Conservation (phyloP, 306 rosid species). For the Erythrophleum fordii region DNA sequence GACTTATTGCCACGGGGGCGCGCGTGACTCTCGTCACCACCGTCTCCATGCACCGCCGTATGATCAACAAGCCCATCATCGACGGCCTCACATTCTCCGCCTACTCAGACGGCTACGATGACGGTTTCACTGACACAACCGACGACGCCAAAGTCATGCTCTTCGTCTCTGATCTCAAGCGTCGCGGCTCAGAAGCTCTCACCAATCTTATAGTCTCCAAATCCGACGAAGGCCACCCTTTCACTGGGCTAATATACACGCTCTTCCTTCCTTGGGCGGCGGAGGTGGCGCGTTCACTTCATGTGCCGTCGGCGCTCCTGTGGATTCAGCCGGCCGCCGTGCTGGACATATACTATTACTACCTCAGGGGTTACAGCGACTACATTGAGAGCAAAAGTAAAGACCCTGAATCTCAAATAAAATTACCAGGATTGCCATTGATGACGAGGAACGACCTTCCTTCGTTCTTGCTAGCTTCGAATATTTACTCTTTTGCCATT, state of each 20-base stretch:
- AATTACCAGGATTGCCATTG: conserved; percentile 17
- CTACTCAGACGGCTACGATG: conserved; percentile 42
- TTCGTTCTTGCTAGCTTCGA: neutral
- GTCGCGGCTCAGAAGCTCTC: conserved; percentile 24
- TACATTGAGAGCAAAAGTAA: neutral
- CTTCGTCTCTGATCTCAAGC: conserved; percentile 17
- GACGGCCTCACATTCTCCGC: neutral
- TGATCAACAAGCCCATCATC: neutral
- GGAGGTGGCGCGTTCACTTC: conserved; percentile 16
- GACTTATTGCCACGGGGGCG: conserved; percentile 11
- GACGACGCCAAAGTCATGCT: neutral
- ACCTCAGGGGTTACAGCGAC: conserved; percentile 20
- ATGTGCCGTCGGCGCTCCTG: conserved; percentile 12
- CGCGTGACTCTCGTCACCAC: conserved; percentile 34
- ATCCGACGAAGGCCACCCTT: conserved; percentile 28
- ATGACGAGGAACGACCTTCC: conserved; percentile 7
- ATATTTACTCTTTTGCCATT: neutral
- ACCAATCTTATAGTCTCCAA: conserved; percentile 16
- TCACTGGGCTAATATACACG: conserved; percentile 29
- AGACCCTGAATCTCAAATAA: neutral
- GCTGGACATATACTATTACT: conserved; percentile 37
- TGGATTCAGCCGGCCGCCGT: conserved; percentile 41
- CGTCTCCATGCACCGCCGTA: conserved; percentile 8
- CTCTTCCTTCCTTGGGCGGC: conserved; percentile 40
- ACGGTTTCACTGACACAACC: neutral